phyloP scores from a whole-genome alignment of 2,329 filamentous ascomycete species.

The Pestalotiopsis sp. region DNA sequence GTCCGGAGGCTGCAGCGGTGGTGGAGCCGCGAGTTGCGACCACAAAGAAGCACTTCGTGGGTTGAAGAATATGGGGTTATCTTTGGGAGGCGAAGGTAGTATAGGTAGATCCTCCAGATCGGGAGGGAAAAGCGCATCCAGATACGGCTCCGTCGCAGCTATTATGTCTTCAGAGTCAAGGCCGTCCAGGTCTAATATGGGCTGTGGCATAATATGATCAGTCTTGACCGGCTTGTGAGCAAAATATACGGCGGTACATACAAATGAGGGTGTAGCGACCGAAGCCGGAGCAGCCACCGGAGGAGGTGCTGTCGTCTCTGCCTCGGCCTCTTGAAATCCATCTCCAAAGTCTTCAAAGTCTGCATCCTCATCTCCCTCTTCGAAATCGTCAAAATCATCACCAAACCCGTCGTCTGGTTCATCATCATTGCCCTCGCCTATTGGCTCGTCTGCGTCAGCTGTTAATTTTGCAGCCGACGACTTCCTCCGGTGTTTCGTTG shows the following conservation, averaged over 20 bases:
- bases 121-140: constrained; percentile 67
- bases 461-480: constrained; percentile 30
- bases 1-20: constrained; percentile 91
- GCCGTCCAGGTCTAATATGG: constrained; percentile 69
- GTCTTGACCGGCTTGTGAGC: constrained; percentile 32
- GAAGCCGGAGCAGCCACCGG: constrained; percentile 35
- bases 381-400: constrained; percentile 63
- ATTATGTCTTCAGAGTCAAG: constrained; percentile 64
- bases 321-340: constrained; percentile 63
- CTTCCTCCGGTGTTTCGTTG: constrained; percentile 26
- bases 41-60: constrained; percentile 88
- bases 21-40: constrained; percentile 94
- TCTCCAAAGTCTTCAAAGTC: constrained; percentile 74
- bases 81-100: constrained; percentile 53
- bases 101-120: constrained; percentile 54
- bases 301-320: constrained; percentile 31
- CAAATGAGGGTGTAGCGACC: constrained; percentile 40
- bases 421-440: constrained; percentile 28
- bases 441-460: constrained; percentile 28
- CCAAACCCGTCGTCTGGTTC: constrained; percentile 28
- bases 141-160: constrained; percentile 64
- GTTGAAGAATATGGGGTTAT: constrained; percentile 75
- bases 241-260: constrained; percentile 42
- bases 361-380: constrained; percentile 57
- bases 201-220: constrained; percentile 42